Evolutionary conservation across 139 green algal genomes (phyloP).

Genomic region (Chlamydomonas incerta): DNA sequence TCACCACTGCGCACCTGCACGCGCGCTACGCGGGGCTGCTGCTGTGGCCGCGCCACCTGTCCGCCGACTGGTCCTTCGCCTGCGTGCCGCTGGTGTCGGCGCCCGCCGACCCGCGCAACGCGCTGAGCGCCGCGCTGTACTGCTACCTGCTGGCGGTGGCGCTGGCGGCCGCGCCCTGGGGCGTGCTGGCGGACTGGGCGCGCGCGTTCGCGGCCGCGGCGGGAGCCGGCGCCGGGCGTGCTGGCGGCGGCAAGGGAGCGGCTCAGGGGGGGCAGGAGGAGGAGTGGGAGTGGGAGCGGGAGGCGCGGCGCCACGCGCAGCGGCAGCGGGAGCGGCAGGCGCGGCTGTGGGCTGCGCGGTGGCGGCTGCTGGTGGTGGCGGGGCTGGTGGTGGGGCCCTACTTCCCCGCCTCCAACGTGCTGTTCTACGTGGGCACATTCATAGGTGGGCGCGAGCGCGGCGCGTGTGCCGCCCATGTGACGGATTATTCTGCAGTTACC

Average conservation of each 20-base stretch:
- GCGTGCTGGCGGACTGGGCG: conserved; percentile 32
- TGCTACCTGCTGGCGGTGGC: conserved; percentile 21
- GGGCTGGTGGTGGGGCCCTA: conserved; percentile 78
- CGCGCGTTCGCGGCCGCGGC: background rate
- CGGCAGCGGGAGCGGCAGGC: background rate
- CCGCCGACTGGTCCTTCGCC: conserved; percentile 84
- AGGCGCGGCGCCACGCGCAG: background rate
- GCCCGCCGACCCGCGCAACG: conserved; percentile 67
- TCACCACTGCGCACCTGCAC: conserved; percentile 76
- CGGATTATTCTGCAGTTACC: background rate
- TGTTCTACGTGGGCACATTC: conserved; percentile 90
- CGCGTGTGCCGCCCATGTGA: no score
- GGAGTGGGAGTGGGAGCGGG: background rate
- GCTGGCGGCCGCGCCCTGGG: conserved; percentile 42
- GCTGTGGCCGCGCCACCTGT: conserved; percentile 72
- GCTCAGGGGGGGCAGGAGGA: background rate
- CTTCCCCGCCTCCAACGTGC: conserved; percentile 82
- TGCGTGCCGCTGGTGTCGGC: conserved; percentile 74
- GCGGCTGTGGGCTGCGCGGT: conserved; percentile 50
- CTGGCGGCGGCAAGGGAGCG: background rate
- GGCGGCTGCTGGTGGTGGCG: conserved; percentile 65
- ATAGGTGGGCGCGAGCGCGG: conserved; percentile 59
- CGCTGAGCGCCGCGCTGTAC: conserved; percentile 60
- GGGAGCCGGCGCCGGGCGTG: background rate
- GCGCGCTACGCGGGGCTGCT: conserved; percentile 74